These are phyloP conservation scores for Meripilus lineatus DNA, from an alignment of 1,284 basidiomycete genomes.

Conservation along the genomic window DNA sequence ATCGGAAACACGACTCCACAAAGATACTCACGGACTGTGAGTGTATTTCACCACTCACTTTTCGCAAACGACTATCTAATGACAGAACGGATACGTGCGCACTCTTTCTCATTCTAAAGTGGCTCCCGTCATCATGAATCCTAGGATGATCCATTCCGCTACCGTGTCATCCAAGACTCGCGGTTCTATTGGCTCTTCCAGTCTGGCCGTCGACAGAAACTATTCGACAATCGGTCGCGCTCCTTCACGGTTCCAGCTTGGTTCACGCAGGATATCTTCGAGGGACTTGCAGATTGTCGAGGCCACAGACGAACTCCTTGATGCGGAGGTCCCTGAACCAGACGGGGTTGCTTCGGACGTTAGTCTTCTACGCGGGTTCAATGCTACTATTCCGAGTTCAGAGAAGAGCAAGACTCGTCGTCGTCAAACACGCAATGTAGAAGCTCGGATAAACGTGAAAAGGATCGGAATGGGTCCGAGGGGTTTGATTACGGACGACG, in stretches of 20 bases:
- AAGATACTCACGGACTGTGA: conserved; percentile 68
- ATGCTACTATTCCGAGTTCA: conserved; percentile 87
- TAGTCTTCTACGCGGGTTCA: conserved; percentile 81
- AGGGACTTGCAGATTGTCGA: conserved; percentile 82
- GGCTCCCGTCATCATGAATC: conserved; percentile 88
- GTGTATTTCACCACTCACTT: conserved; percentile 23
- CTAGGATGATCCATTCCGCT: conserved; percentile 67
- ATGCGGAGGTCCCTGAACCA: conserved; percentile 64
- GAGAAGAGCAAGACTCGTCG: conserved; percentile 73
- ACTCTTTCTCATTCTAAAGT: conserved; percentile 46
- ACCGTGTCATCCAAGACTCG: conserved; percentile 53
- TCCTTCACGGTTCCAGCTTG: conserved; percentile 62
- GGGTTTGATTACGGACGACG: conserved; percentile 66
- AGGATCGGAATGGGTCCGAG: conserved; percentile 73
- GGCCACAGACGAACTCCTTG: conserved; percentile 74
- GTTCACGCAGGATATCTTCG: conserved; percentile 66
- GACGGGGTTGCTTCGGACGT: conserved; percentile 61
- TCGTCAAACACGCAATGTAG: conserved; percentile 76
- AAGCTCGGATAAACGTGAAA: conserved; percentile 73
- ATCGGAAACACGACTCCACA: conserved; percentile 62
- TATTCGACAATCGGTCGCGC: conserved; percentile 72
- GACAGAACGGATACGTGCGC: conserved; percentile 2
- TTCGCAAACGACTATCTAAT: not conserved
- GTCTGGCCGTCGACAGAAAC: conserved; percentile 35
- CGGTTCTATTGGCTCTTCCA: conserved; percentile 32